Conservation (phyloP, 1,284 basidiomycete genomes). For the Pseudozyma flocculosa region DNA sequence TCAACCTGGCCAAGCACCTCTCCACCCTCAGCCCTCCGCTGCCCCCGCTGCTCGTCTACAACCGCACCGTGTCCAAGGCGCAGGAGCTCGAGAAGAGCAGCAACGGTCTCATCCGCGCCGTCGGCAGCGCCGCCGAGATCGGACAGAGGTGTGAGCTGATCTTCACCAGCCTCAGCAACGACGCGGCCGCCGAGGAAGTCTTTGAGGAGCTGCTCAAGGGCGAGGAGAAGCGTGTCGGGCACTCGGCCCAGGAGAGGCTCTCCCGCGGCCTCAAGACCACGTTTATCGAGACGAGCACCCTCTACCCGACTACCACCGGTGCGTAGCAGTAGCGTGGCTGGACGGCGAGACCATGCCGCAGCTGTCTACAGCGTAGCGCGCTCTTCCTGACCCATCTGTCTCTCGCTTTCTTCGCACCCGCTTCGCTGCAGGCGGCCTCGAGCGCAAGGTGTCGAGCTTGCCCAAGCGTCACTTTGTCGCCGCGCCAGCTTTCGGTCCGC, state of each 20-base stretch:
- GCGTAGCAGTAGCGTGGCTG: no score
- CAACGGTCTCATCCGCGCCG: conserved; percentile 63
- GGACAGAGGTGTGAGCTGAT: conserved; percentile 74
- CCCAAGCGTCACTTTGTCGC: conserved; percentile 71
- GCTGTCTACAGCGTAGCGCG: no score
- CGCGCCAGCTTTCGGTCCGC: conserved; percentile 72
- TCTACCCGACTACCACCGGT: conserved; percentile 38
- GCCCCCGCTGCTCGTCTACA: conserved; percentile 64
- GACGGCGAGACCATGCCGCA: no score
- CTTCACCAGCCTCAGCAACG: conserved; percentile 73
- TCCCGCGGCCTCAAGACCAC: conserved; percentile 17
- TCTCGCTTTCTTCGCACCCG: background rate
- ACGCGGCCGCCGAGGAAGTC: conserved; percentile 71
- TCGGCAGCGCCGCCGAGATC: conserved; percentile 65
- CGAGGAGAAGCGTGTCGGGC: conserved; percentile 53
- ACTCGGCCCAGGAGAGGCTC: conserved; percentile 53
- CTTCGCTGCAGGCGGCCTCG: conserved; percentile 65
- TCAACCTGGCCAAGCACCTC: conserved; percentile 69
- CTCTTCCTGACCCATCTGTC: background rate
- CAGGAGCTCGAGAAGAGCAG: conserved; percentile 64
- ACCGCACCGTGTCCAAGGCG: conserved; percentile 67
- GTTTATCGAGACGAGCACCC: conserved; percentile 37
- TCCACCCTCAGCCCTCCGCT: conserved; percentile 22
- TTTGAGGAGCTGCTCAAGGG: conserved; percentile 68
- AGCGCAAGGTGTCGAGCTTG: conserved; percentile 68